phyloP scores from a whole-genome alignment of 805 yeast genomes.

The Candida morakotiae region DNA sequence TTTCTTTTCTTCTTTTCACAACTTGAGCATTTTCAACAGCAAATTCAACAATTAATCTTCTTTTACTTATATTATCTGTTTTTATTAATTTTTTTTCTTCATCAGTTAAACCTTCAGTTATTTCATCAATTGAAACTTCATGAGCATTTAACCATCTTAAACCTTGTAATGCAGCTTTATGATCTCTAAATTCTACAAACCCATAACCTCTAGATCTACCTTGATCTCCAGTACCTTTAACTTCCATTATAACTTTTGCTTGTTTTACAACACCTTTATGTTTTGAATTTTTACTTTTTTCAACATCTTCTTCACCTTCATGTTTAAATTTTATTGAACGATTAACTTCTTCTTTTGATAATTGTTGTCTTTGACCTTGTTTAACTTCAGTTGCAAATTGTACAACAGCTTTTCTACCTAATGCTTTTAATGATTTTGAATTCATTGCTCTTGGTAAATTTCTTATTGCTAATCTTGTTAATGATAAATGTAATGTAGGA shows the following conservation, averaged over 20 bases:
- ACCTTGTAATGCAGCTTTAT: constrained; percentile 90
- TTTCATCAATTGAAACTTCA: constrained; percentile 68
- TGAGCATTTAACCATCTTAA: constrained; percentile 96
- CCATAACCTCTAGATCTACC: constrained; percentile 98
- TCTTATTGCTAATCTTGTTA: constrained; percentile 92
- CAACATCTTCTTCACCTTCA: constrained; percentile 30
- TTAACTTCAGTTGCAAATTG: constrained; percentile 89
- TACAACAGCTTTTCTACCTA: constrained; percentile 92
- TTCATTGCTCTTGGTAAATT: constrained; percentile 92
- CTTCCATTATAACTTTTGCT: constrained; percentile 89
- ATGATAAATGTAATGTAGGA: constrained; percentile 86
- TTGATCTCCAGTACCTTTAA: constrained; percentile 77
- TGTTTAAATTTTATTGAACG: constrained; percentile 73
- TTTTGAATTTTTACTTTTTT: constrained; percentile 53
- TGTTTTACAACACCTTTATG: constrained; percentile 90
- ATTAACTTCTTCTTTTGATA: constrained; percentile 81
- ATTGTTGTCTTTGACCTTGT: constrained; percentile 69
- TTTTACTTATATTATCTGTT: constrained; percentile 52
- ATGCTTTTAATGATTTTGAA: constrained; percentile 80
- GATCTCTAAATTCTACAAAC: constrained; percentile 89
- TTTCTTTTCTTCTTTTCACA: constrained; percentile 83
- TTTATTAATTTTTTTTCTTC: constrained; percentile 59
- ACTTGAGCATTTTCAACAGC: constrained; percentile 95
- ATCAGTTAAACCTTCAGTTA: constrained; percentile 63
- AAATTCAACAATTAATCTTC: constrained; percentile 88